phyloP scores from a whole-genome alignment of 2,329 filamentous ascomycete genomes.

The Dothiorella sarmentorum region DNA sequence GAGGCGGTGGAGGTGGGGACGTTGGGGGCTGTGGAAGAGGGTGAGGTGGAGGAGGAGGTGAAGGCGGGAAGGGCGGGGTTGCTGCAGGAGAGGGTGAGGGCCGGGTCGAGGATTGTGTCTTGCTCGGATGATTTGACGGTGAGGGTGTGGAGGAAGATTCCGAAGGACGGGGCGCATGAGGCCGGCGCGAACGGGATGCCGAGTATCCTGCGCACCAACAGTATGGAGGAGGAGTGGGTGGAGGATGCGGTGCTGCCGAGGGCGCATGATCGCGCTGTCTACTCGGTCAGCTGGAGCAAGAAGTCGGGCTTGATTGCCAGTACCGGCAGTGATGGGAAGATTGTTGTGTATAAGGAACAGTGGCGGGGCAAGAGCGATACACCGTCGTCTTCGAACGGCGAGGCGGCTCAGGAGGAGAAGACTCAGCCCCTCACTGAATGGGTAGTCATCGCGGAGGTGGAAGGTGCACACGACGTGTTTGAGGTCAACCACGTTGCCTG shows the following conservation, averaged over 20 bases:
- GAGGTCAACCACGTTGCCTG: slow-evolving; percentile 92
- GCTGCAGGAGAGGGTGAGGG: slow-evolving; percentile 37
- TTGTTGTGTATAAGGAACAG: slow-evolving; percentile 74
- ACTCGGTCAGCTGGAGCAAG: slow-evolving; percentile 80
- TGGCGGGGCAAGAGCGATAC: slow-evolving; percentile 32
- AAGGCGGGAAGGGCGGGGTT: slow-evolving; percentile 34
- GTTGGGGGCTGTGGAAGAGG: slow-evolving; percentile 22
- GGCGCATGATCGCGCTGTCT: slow-evolving; percentile 76
- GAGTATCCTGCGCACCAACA: slow-evolving; percentile 77
- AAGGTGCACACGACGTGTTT: slow-evolving; percentile 82
- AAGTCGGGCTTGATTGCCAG: slow-evolving; percentile 77
- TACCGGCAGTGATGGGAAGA: slow-evolving; percentile 78
- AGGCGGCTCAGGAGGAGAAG: slow-evolving; percentile 21
- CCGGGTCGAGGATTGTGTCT: slow-evolving; percentile 65
- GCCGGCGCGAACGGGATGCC: slow-evolving; percentile 63
- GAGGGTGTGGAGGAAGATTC: slow-evolving; percentile 70
- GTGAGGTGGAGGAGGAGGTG: slow-evolving; percentile 26
- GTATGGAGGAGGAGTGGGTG: slow-evolving; percentile 77
- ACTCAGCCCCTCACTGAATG: slow-evolving; percentile 54
- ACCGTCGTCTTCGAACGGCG: slow-evolving; percentile 23
- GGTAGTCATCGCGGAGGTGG: slow-evolving; percentile 65
- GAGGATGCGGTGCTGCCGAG: slow-evolving; percentile 73
- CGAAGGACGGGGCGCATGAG: slow-evolving; percentile 47
- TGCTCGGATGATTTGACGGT: slow-evolving; percentile 81
- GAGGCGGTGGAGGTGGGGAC: slow-evolving; percentile 44